Evolutionary conservation across 148 eudicot genomes (phyloP), one percentile per base, ranked within the genome.

Genomic region (Simmondsia chinensis): DNA sequence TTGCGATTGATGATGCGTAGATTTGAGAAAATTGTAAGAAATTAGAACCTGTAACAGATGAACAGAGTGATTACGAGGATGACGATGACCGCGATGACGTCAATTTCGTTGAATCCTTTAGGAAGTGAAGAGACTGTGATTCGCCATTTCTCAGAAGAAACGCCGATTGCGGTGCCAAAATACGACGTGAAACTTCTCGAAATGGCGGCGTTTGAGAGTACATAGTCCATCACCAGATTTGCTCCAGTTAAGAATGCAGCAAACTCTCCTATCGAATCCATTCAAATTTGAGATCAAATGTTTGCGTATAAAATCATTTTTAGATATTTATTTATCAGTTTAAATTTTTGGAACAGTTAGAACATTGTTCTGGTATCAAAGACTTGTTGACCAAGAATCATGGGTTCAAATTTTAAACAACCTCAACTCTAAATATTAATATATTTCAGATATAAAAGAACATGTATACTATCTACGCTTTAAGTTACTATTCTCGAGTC

Each of bases 141-240:
- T 26, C 97, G 56, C 77, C 94, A 73, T 15, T 75, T 60, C 3
- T 70, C 58, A 0, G 75, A 41, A 1, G 97, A 74, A 12, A 81
- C 5, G 5, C 95, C 95, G 7, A 82, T 33, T 0, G 97, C 88
- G 0, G 95, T 72, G 0, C 78, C 72, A 0, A 91, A 52, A 50
- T 89, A 89, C 0, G 79, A 75, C 9, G 97, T 84, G 59, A 89
- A 78, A 34, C 91, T 82, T 43, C 97, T 54, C 3, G 97, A 77
- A 5, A 82, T 83, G 2, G 94, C 97, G 4, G 95, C 97, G 46
- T 82, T 85, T 4, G 94, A 91, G 10, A 85, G 53, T 6, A 85
- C 93, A 42, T 85, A 91, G 33, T 85, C 97, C 10, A 82, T 42
- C 4, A 91, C 70, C 38, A 82, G 56, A 63, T 84, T 85, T 6